phyloP scores from a whole-genome alignment of 164 flowering plant species.

The Chloranthus sessilifolius region DNA sequence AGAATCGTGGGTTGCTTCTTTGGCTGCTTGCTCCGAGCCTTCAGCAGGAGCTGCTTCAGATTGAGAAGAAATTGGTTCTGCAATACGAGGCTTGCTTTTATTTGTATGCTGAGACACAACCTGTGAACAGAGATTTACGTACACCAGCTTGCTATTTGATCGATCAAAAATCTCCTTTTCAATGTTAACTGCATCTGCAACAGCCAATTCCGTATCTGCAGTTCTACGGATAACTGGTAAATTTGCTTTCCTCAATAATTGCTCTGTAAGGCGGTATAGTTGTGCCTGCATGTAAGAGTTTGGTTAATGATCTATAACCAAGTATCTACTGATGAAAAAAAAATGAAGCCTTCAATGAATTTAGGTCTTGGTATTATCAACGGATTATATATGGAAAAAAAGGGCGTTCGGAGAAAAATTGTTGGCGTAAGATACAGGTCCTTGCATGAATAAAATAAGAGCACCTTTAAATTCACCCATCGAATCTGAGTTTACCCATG shows the following conservation, averaged over 20 bases:
- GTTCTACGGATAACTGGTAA: conserved; percentile 54
- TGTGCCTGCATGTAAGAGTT: conserved; percentile 52
- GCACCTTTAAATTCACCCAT: no score
- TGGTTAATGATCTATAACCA: neutral
- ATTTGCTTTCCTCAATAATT: conserved; percentile 63
- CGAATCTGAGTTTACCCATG: no score
- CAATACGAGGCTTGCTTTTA: conserved; percentile 15
- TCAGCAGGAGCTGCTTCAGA: conserved; percentile 18
- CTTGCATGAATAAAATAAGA: no score
- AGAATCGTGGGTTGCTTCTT: conserved; percentile 27
- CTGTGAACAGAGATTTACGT: conserved; percentile 81
- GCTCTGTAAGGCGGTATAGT: conserved; percentile 81
- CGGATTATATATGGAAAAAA: no score
- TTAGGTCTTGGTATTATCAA: no score
- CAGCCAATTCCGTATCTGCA: conserved; percentile 86
- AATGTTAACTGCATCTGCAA: conserved; percentile 91
- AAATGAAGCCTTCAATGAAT: neutral
- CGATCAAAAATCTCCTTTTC: conserved; percentile 70
- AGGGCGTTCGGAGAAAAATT: no score
- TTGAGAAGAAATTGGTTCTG: conserved; percentile 23
- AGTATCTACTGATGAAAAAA: neutral
- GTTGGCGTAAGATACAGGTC: no score
- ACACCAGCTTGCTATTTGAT: conserved; percentile 84
- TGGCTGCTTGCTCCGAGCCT: conserved; percentile 18
- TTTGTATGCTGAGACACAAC: conserved; percentile 47